phyloP scores from a whole-genome alignment of 2,329 filamentous ascomycete genomes.

The Pyrenophora graminea region DNA sequence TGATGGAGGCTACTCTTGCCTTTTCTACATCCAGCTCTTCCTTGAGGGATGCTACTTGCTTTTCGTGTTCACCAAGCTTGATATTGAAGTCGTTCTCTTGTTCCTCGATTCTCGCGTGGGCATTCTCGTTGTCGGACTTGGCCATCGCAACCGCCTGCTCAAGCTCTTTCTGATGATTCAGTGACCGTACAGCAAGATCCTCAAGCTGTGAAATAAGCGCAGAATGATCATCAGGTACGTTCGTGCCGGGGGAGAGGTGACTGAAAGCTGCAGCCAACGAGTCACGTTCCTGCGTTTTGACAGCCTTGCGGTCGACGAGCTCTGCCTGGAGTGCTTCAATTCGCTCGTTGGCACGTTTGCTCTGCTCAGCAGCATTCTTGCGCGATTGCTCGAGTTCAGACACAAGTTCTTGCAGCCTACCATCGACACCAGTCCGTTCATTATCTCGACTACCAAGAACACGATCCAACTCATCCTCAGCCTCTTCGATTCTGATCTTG shows the following conservation, averaged over 20 bases:
- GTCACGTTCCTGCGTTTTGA: constrained; percentile 33
- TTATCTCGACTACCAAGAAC: constrained; percentile 82
- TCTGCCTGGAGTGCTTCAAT: constrained; percentile 61
- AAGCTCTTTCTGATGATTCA: constrained; percentile 51
- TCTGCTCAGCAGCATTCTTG: constrained; percentile 55
- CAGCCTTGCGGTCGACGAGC: constrained; percentile 57
- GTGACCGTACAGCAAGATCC: constrained; percentile 49
- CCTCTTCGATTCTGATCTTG: constrained; percentile 79
- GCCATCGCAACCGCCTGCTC: constrained; percentile 53
- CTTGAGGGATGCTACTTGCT: constrained; percentile 41
- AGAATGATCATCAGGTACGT: constrained; percentile 45
- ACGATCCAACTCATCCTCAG: constrained; percentile 89
- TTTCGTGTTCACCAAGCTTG: constrained; percentile 46
- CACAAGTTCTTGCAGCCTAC: constrained; percentile 69
- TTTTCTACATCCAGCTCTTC: constrained; percentile 55
- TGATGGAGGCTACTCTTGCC: constrained; percentile 52
- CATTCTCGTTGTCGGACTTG: constrained; percentile 52
- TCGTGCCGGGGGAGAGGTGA: constrained; percentile 43
- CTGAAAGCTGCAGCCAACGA: constrained; percentile 43
- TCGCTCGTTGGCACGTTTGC: constrained; percentile 47
- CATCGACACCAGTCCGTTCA: constrained; percentile 72
- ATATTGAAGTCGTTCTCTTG: constrained; percentile 45
- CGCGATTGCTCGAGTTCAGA: constrained; percentile 69
- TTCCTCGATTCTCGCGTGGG: constrained; percentile 47
- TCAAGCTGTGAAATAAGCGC: constrained; percentile 51